These are phyloP conservation scores for Wolfiporia cocos DNA, from an alignment of 1,284 basidiomycete species.

Conservation along the genomic window DNA sequence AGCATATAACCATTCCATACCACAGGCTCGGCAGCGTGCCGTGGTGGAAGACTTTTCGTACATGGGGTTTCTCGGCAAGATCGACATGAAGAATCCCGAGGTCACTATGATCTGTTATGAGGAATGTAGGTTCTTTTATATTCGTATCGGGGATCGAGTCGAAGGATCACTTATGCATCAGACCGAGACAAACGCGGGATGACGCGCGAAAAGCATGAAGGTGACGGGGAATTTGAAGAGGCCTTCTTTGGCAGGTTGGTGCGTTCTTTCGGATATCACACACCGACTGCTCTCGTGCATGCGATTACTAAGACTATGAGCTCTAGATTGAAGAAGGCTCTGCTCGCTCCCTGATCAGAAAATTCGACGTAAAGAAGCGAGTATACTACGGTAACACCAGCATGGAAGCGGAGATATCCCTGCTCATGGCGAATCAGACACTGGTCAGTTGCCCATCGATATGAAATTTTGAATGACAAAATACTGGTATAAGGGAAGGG, in stretches of 20 bases:
- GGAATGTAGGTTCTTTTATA: slow-evolving; percentile 85
- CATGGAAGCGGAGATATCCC: slow-evolving; percentile 95
- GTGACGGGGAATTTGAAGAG: slow-evolving; percentile 62
- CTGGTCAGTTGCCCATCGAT: slow-evolving; percentile 51
- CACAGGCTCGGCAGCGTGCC: slow-evolving; percentile 54
- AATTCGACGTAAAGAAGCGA: slow-evolving; percentile 88
- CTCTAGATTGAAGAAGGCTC: slow-evolving; percentile 67
- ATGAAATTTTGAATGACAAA: too few relatives aligned
- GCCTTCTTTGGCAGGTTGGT: slow-evolving; percentile 86
- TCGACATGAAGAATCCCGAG: slow-evolving; percentile 81
- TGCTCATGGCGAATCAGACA: slow-evolving; percentile 95
- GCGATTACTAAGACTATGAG: background rate
- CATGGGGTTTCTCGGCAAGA: slow-evolving; percentile 79
- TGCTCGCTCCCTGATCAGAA: slow-evolving; percentile 62
- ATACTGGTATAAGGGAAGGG: too few relatives aligned
- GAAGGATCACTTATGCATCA: too few relatives aligned
- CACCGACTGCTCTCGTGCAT: background rate
- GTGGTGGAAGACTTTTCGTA: slow-evolving; percentile 83
- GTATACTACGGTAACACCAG: slow-evolving; percentile 93
- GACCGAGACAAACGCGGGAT: slow-evolving; percentile 43
- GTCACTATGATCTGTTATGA: slow-evolving; percentile 81
- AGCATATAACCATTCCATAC: slow-evolving; percentile 73
- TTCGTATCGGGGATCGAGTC: too few relatives aligned
- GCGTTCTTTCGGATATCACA: slow-evolving; percentile 30
- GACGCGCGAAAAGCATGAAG: slow-evolving; percentile 44